Percentiles rank a stretch among this genome's conserved stretches.
Evolutionary conservation across 1,139 yeast species (phyloP).

Genomic region (Saccharomyces hybrid): DNA sequence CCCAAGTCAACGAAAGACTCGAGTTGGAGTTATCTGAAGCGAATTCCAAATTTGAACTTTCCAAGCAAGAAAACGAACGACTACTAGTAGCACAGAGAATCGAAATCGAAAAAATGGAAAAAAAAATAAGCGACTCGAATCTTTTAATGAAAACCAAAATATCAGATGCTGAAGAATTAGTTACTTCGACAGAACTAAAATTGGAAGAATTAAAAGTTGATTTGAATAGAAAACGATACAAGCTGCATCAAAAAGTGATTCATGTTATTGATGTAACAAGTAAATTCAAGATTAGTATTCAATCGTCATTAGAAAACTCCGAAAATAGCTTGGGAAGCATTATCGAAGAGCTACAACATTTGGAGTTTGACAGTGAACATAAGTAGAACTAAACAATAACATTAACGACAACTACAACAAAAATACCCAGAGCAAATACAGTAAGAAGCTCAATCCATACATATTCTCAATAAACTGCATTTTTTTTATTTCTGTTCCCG

Average conservation of each 20-base stretch:
- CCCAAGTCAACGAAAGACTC: slow-evolving; percentile 41
- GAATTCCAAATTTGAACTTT: slow-evolving; percentile 35
- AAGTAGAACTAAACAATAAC: neutral
- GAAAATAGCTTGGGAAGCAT: slow-evolving; percentile 32
- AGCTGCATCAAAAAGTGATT: slow-evolving; percentile 47
- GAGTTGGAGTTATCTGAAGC: slow-evolving; percentile 47
- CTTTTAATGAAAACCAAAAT: slow-evolving; percentile 40
- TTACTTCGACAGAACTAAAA: slow-evolving; percentile 13
- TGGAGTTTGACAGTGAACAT: neutral
- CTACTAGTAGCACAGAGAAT: slow-evolving; percentile 44
- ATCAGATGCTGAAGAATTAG: slow-evolving; percentile 31
- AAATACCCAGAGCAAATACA: neutral
- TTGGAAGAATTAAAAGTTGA: slow-evolving; percentile 32
- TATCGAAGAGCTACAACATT: slow-evolving; percentile 6
- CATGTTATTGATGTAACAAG: slow-evolving; percentile 52
- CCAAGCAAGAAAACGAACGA: slow-evolving; percentile 48
- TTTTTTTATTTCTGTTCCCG: neutral
- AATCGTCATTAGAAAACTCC: slow-evolving; percentile 49
- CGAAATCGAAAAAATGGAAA: slow-evolving; percentile 43
- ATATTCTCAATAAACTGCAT: neutral
- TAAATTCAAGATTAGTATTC: slow-evolving; percentile 58
- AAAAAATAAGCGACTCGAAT: slow-evolving; percentile 46
- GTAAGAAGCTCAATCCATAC: neutral
- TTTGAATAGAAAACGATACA: slow-evolving; percentile 39
- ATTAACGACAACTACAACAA: neutral